Evolutionary conservation across 1,284 basidiomycete species (phyloP).

Genomic region (Anthracocystis walkeri): DNA sequence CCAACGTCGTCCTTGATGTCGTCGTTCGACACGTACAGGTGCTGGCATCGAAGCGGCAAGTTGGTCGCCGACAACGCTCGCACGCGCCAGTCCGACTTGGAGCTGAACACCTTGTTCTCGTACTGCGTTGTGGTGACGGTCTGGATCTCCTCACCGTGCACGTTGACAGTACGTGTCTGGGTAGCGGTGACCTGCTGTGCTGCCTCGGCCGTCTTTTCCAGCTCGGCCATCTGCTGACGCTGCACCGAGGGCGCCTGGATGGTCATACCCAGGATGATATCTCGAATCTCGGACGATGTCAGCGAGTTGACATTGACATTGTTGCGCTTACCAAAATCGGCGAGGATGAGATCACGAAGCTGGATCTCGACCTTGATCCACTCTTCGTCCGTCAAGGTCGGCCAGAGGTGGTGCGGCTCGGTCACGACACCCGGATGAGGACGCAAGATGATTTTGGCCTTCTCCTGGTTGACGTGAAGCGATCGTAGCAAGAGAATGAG

Average conservation of each 20-base stretch:
- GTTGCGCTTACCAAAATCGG: constrained; percentile 99
- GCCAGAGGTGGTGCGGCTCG: constrained; percentile 97
- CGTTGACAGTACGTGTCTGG: constrained; percentile 96
- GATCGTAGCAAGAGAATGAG: constrained; percentile 94
- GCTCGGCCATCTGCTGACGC: constrained; percentile 98
- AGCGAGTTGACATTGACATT: constrained; percentile 98
- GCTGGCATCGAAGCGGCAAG: constrained; percentile 92
- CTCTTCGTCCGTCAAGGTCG: constrained; percentile 90
- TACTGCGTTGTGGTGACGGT: constrained; percentile 98
- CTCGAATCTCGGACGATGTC: constrained; percentile 89
- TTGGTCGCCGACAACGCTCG: constrained; percentile 96
- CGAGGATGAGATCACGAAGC: constrained; percentile 74
- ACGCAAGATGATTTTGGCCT: constrained; percentile 80
- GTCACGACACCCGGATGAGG: constrained; percentile 80
- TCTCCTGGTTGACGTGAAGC: constrained; percentile 98
- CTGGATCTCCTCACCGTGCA: constrained; percentile 96
- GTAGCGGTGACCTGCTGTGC: constrained; percentile 95
- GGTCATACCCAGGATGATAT: constrained; percentile 77
- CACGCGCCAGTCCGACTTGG: constrained; percentile 99
- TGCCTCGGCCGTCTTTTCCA: constrained; percentile 92
- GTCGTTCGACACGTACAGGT: constrained; percentile 98
- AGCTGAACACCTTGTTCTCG: constrained; percentile 95
- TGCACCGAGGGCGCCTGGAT: constrained; percentile 86
- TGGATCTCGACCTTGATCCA: constrained; percentile 99
- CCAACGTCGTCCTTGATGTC: constrained; percentile 97